A percentile compares a stretch with the other conserved stretches of the same genome.
Conservation (phyloP, 345 rosid genomes). For the Salix udensis region DNA sequence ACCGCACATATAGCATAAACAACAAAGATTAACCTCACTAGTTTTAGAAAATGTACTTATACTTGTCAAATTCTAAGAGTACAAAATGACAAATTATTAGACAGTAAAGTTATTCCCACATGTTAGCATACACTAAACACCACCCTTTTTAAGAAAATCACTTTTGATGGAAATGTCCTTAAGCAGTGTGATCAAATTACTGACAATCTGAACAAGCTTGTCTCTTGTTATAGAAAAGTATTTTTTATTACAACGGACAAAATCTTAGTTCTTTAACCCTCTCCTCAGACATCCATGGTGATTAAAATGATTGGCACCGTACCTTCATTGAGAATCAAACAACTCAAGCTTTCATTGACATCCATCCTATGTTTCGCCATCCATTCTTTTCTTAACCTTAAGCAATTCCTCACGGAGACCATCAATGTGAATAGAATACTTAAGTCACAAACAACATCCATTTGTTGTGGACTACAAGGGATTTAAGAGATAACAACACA, state of each 20-base stretch:
- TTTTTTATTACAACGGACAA: neutral
- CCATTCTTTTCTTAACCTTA: neutral
- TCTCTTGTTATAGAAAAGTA: neutral
- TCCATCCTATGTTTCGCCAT: neutral
- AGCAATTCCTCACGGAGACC: neutral
- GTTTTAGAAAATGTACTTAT: neutral
- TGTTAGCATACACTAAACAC: neutral
- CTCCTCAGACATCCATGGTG: neutral
- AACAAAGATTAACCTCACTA: neutral
- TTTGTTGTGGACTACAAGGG: neutral
- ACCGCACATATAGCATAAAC: neutral
- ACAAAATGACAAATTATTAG: neutral
- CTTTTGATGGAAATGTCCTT: neutral
- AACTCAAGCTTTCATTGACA: neutral
- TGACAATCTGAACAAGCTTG: neutral
- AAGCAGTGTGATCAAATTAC: neutral
- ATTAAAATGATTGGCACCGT: neutral
- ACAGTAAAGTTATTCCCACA: neutral
- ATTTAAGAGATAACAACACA: conserved; percentile 3
- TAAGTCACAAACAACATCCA: neutral
- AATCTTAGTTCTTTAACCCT: neutral
- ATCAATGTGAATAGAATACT: neutral
- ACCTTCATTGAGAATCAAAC: neutral
- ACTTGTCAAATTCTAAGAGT: neutral
- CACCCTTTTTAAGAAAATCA: neutral